Percentiles rank a stretch among this genome's conserved stretches.
These are phyloP conservation scores for Daedalea quercina DNA, from an alignment of 768 basidiomycete genomes.

Conservation along the genomic window DNA sequence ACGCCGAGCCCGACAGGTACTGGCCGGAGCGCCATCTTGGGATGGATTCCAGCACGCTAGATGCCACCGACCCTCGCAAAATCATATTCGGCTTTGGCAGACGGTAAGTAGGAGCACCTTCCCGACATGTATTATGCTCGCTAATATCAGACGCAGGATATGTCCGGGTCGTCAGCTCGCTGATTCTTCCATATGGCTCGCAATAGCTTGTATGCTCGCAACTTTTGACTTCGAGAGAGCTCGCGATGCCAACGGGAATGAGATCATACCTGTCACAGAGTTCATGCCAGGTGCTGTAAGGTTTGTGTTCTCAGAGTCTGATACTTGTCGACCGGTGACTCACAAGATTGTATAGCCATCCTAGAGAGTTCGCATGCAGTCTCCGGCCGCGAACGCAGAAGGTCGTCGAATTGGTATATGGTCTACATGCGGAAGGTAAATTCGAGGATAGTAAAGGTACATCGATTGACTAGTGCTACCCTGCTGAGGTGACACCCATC, in stretches of 20 bases:
- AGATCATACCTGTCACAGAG: constrained; percentile 23
- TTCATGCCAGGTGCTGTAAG: constrained; percentile 26
- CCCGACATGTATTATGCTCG: constrained; percentile 1
- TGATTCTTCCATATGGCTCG: constrained; percentile 16
- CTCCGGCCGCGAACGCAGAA: too few relatives aligned
- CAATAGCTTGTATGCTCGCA: constrained; percentile 15
- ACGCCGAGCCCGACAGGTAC: constrained; percentile 38
- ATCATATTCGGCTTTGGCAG: constrained; percentile 13
- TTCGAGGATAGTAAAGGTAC: too few relatives aligned
- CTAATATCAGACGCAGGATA: constrained; percentile 17
- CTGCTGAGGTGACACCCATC: too few relatives aligned
- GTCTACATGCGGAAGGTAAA: too few relatives aligned
- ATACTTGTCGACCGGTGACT: too few relatives aligned
- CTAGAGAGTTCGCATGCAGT: too few relatives aligned
- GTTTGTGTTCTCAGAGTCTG: constrained; percentile 12
- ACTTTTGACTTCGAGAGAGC: constrained; percentile 13
- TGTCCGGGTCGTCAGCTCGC: constrained; percentile 22
- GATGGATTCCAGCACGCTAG: constrained; percentile 10
- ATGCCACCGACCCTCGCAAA: constrained; percentile 1
- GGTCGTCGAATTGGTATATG: too few relatives aligned
- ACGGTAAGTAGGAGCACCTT: constrained; percentile 3
- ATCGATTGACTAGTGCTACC: too few relatives aligned
- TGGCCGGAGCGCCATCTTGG: constrained; percentile 41
- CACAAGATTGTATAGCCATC: too few relatives aligned
- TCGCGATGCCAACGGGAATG: constrained; percentile 11